Evolutionary conservation across 352 stramenopile species (phyloP).

Genomic region (Phytophthora brassicae): DNA sequence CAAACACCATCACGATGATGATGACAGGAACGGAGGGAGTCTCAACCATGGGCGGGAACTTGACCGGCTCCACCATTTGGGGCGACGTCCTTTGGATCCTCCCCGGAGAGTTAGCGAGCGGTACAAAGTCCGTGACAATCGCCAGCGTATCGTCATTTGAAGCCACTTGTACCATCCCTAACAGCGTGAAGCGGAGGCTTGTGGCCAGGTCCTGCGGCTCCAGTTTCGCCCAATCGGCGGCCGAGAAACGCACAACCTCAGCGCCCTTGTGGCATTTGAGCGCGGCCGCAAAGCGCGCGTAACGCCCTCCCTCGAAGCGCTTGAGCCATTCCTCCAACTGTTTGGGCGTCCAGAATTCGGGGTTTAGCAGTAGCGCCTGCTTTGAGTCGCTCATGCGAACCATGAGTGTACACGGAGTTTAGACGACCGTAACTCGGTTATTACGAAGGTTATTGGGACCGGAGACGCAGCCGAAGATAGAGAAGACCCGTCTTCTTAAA

Average conservation of each 20-base stretch:
- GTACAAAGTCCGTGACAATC: slow-evolving; percentile 84
- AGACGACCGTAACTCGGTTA: slow-evolving; percentile 2
- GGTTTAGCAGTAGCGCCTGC: slow-evolving; percentile 79
- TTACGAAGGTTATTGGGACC: slow-evolving; percentile 1
- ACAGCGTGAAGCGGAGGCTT: slow-evolving; percentile 82
- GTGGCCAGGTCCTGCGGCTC: slow-evolving; percentile 65
- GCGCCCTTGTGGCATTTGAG: slow-evolving; percentile 63
- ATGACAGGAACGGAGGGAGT: slow-evolving; percentile 62
- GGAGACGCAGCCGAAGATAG: slow-evolving; percentile 1
- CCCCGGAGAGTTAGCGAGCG: slow-evolving; percentile 30
- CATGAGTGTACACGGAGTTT: slow-evolving; percentile 43
- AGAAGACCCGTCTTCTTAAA: slow-evolving; percentile 4
- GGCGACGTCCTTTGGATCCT: slow-evolving; percentile 18
- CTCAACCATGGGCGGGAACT: slow-evolving; percentile 86
- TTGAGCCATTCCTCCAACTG: slow-evolving; percentile 79
- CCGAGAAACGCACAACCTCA: slow-evolving; percentile 70
- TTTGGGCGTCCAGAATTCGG: slow-evolving; percentile 78
- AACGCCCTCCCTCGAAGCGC: slow-evolving; percentile 75
- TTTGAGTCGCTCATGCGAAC: slow-evolving; percentile 51
- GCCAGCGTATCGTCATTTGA: slow-evolving; percentile 53
- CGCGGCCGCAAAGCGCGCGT: slow-evolving; percentile 48
- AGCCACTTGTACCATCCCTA: slow-evolving; percentile 86
- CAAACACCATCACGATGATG: slow-evolving; percentile 50
- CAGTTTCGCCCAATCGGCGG: slow-evolving; percentile 57
- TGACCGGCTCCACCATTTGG: slow-evolving; percentile 43